phyloP scores from a whole-genome alignment of 306 rosid genomes.

The Vigna radiata region DNA sequence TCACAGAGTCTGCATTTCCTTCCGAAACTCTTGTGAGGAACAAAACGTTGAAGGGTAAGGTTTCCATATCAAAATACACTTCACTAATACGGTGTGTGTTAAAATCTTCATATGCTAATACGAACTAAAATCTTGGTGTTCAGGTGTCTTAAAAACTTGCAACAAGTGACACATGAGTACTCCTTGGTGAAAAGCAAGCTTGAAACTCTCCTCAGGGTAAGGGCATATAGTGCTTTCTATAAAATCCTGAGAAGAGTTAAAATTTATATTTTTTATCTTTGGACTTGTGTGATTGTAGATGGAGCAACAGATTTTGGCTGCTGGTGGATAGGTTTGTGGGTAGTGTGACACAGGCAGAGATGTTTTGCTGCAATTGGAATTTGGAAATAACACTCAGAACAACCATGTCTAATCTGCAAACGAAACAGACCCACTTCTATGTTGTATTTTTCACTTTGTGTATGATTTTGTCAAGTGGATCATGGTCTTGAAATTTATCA shows the following conservation, averaged over 20 bases:
- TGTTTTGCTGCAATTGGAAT: conserved; percentile 20
- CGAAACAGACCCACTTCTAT: conserved; percentile 30
- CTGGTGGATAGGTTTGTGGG: conserved; percentile 44
- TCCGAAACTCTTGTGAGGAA: conserved; percentile 62
- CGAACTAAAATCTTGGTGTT: conserved; percentile 11
- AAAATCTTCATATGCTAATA: conserved; percentile 1
- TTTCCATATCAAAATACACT: conserved; percentile 16
- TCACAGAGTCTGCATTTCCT: conserved; percentile 66
- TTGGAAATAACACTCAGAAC: conserved; percentile 12
- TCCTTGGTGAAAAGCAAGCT: conserved; percentile 67
- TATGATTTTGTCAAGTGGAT: conserved; percentile 35
- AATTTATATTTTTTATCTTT: background rate
- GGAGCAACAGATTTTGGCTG: conserved; percentile 60
- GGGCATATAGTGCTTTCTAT: conserved; percentile 13
- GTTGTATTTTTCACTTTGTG: conserved; percentile 38
- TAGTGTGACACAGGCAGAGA: conserved; percentile 39
- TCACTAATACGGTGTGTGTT: background rate
- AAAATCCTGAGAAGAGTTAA: background rate
- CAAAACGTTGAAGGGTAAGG: conserved; percentile 77
- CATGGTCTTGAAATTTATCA: conserved; percentile 28
- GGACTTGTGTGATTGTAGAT: conserved; percentile 54
- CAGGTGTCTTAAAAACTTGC: conserved; percentile 76
- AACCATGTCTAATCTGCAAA: conserved; percentile 30
- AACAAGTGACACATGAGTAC: conserved; percentile 72
- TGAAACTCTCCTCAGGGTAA: conserved; percentile 77